Conservation (phyloP, 352 stramenopile species). For the Globisporangium spinosum region DNA sequence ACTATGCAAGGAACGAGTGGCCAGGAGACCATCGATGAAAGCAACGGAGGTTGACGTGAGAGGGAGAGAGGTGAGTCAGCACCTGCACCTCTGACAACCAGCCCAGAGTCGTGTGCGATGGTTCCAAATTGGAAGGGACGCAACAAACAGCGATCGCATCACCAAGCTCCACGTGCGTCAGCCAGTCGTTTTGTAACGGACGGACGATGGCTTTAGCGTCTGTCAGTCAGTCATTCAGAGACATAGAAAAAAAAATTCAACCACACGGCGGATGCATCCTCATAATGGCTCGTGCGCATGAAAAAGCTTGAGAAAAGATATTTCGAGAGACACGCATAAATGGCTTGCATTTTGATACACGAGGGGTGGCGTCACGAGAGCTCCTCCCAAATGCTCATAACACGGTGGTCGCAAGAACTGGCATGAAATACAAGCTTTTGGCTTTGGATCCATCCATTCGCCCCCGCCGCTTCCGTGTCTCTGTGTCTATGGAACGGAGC, state of each 20-base stretch:
- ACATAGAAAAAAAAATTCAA: background rate
- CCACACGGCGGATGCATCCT: background rate
- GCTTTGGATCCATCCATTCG: background rate
- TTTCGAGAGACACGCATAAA: background rate
- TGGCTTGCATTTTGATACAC: background rate
- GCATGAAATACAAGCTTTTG: background rate
- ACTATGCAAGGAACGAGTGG: background rate
- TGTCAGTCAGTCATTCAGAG: background rate
- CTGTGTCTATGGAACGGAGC: too few species aligned
- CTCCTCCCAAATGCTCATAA: background rate
- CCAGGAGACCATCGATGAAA: background rate
- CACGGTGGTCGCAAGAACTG: background rate
- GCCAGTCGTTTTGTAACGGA: background rate
- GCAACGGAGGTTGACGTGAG: background rate
- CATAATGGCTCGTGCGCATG: background rate
- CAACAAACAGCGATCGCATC: background rate
- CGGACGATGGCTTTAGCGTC: too few species aligned
- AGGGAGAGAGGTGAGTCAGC: background rate
- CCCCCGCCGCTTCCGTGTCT: too few species aligned
- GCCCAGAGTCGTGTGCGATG: background rate
- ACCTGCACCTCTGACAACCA: background rate
- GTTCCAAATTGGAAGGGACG: constrained; percentile 2
- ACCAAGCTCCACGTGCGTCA: constrained; percentile 1
- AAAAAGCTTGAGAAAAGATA: background rate
- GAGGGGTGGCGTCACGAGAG: background rate